phyloP scores from a whole-genome alignment of 2,329 filamentous ascomycete species.

The Sporothrix pallida region DNA sequence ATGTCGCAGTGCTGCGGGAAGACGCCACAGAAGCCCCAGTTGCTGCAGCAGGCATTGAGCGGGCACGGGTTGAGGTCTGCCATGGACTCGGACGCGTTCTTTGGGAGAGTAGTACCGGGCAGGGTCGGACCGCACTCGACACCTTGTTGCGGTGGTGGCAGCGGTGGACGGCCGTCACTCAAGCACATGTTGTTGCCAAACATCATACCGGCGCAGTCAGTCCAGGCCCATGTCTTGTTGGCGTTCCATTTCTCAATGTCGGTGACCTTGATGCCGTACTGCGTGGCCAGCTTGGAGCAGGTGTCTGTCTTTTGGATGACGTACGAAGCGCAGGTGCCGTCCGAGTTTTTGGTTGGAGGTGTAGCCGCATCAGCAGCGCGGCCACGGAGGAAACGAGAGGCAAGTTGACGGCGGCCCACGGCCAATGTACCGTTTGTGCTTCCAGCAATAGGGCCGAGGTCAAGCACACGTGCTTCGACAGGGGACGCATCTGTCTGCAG shows the following conservation, averaged over 20 bases:
- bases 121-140: constrained; percentile 46
- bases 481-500: not conserved
- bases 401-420: not conserved
- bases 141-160: constrained; percentile 18
- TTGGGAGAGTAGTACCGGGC: constrained; percentile 41
- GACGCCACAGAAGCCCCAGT: constrained; percentile 54
- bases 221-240: constrained; percentile 21
- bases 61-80: constrained; percentile 43
- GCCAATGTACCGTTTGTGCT: not conserved
- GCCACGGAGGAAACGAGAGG: not conserved
- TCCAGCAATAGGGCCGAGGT: not conserved
- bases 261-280: constrained; percentile 22
- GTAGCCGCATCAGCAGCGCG: not conserved
- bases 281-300: constrained; percentile 22
- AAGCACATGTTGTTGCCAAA: constrained; percentile 27
- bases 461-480: not conserved
- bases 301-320: constrained; percentile 29
- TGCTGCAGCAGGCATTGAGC: constrained; percentile 44
- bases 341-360: constrained; percentile 1
- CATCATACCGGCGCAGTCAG: constrained; percentile 24
- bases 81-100: constrained; percentile 30
- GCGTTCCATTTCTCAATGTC: constrained; percentile 30
- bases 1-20: constrained; percentile 51
- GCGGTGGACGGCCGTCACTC: constrained; percentile 1
- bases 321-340: constrained; percentile 19